Evolutionary conservation across 2,329 filamentous ascomycete species (phyloP).

Genomic region (Nannizziopsis arthrosporioides): DNA sequence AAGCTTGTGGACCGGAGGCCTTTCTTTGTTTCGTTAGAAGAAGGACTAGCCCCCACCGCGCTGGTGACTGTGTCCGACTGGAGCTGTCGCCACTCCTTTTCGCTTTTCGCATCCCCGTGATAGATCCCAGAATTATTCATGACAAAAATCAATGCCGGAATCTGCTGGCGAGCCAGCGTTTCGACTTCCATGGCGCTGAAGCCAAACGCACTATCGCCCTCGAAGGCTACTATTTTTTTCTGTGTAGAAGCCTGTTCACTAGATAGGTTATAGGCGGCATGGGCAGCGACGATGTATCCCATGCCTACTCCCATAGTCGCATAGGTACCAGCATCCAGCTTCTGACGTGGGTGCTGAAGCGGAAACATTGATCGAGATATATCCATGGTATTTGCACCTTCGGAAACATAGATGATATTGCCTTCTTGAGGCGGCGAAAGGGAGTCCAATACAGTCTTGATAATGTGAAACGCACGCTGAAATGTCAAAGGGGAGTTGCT

Average conservation of each 20-base stretch:
- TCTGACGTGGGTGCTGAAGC: conserved; percentile 43
- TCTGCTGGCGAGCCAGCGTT: conserved; percentile 44
- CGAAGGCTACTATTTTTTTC: conserved; percentile 47
- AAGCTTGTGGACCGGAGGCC: conserved; percentile 41
- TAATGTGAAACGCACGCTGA: conserved; percentile 41
- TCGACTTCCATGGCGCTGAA: conserved; percentile 47
- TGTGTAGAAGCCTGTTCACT: conserved; percentile 16
- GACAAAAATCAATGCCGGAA: conserved; percentile 45
- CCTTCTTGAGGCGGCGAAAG: conserved; percentile 37
- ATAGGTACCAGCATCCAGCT: conserved; percentile 48
- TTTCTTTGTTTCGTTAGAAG: conserved; percentile 17
- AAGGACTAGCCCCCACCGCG: conserved; percentile 16
- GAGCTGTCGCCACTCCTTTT: conserved; percentile 36
- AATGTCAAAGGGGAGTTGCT: conserved; percentile 37
- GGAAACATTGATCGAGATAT: conserved; percentile 46
- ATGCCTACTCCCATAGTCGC: conserved; percentile 50
- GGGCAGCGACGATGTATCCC: conserved; percentile 46
- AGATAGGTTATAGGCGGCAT: conserved; percentile 43
- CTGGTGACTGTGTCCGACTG: conserved; percentile 32
- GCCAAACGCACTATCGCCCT: conserved; percentile 47
- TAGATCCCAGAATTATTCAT: conserved; percentile 46
- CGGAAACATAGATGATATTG: conserved; percentile 44
- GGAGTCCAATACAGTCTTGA: conserved; percentile 39
- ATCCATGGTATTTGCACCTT: conserved; percentile 52
- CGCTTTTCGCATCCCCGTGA: conserved; percentile 33